These are phyloP conservation scores for Lunularia cruciata DNA, from an alignment of 225 moss, liverwort and hornwort species.

Conservation along the genomic window DNA sequence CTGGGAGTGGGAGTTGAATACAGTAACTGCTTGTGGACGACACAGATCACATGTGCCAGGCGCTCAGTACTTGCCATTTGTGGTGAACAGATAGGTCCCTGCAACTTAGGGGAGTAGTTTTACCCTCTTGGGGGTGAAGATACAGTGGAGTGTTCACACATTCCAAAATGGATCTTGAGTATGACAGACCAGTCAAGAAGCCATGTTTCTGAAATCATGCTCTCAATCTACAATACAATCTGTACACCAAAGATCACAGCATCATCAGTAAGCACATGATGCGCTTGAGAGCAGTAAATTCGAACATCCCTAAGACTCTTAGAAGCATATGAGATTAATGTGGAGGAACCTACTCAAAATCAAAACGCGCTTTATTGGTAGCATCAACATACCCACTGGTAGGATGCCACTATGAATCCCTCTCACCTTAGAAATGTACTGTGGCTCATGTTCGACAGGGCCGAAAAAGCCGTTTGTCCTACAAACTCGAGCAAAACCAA, in stretches of 20 bases:
- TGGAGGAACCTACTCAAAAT: not conserved
- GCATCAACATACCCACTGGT: no score
- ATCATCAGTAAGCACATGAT: not conserved
- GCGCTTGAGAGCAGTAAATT: not conserved
- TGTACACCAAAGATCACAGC: not conserved
- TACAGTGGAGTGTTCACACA: no score
- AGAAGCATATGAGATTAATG: slow-evolving; percentile 12
- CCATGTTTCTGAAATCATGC: not conserved
- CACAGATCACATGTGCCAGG: slow-evolving; percentile 9
- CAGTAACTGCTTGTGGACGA: not conserved
- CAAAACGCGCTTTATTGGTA: not conserved
- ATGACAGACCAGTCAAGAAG: not conserved
- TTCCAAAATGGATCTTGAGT: no score
- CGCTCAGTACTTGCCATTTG: not conserved
- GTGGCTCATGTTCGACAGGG: not conserved
- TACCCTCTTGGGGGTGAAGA: not conserved
- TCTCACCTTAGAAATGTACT: not conserved
- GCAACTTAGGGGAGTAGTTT: not conserved
- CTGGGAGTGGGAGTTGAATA: not conserved
- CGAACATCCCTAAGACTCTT: slow-evolving; percentile 3
- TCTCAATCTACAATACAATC: not conserved
- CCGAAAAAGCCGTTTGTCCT: no score
- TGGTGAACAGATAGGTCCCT: not conserved
- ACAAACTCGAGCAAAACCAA: no score
- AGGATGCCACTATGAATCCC: no score